Evolutionary conservation across 371 early-diverging fungal genomes (phyloP).

Genomic region (Rhizopus arrhizus): DNA sequence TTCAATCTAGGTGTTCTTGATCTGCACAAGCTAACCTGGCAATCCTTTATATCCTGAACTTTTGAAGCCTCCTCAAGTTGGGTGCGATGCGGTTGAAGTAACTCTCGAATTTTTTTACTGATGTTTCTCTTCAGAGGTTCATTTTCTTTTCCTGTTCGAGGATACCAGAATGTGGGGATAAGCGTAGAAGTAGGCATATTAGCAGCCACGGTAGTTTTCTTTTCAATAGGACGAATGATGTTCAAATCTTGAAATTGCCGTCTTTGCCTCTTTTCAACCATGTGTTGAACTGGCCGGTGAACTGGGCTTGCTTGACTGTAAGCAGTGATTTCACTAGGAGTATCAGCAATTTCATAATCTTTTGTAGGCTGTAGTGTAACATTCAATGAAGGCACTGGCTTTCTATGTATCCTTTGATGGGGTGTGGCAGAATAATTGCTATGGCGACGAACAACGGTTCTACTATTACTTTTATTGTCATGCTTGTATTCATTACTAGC

Average conservation of each 20-base stretch:
- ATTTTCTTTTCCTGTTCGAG: constrained; percentile 30
- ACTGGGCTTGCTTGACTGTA: constrained; percentile 1
- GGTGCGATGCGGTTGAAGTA: constrained; percentile 39
- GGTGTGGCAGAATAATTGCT: background rate
- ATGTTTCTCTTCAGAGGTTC: constrained; percentile 34
- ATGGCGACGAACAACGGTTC: background rate
- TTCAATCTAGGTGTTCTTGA: constrained; percentile 27
- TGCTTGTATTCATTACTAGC: background rate
- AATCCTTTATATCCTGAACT: constrained; percentile 25
- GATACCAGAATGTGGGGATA: constrained; percentile 47
- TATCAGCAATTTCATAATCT: constrained; percentile 17
- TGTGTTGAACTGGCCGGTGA: background rate
- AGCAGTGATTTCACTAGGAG: constrained; percentile 10
- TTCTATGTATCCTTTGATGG: constrained; percentile 22
- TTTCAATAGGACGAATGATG: constrained; percentile 4
- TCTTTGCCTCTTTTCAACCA: background rate
- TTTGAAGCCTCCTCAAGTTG: constrained; percentile 36
- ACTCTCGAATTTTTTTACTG: constrained; percentile 34
- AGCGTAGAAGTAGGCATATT: background rate
- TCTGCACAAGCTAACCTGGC: constrained; percentile 27
- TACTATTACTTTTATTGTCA: background rate
- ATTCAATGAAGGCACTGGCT: constrained; percentile 19
- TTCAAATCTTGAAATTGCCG: background rate
- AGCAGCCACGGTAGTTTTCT: background rate
- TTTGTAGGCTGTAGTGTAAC: background rate